phyloP scores from a whole-genome alignment of 495 filamentous ascomycete species.

The Hypoxylon perforatum region DNA sequence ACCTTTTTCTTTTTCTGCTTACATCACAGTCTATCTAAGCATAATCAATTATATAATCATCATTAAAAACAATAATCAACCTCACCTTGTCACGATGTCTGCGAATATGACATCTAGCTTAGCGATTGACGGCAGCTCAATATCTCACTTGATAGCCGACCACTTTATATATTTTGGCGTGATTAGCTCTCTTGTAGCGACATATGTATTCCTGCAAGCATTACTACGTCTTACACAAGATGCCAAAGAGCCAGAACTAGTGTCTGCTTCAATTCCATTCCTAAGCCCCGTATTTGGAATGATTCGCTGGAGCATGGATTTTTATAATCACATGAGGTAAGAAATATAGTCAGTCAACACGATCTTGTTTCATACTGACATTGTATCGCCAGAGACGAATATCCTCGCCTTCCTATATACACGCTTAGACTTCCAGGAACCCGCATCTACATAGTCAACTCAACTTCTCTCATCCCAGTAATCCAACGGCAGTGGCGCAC shows the following conservation, averaged over 20 bases:
- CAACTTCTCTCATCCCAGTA: slow-evolving; percentile 23
- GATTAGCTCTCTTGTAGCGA: no score
- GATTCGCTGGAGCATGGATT: background rate
- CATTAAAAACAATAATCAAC: no score
- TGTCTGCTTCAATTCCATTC: slow-evolving; percentile 22
- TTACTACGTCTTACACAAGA: background rate
- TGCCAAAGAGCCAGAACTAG: background rate
- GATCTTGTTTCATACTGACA: background rate
- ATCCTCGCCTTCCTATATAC: slow-evolving; percentile 36
- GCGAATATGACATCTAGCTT: no score
- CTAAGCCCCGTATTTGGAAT: slow-evolving; percentile 26
- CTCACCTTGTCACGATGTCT: no score
- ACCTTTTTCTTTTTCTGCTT: no score
- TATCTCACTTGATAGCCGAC: no score
- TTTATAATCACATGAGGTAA: background rate
- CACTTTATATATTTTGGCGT: no score
- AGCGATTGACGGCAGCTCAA: no score
- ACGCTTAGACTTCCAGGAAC: slow-evolving; percentile 36
- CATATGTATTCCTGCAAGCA: background rate
- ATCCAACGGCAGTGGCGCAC: slow-evolving; percentile 36
- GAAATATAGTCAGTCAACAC: background rate
- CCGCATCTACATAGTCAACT: slow-evolving; percentile 42
- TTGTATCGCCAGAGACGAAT: background rate
- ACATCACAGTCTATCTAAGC: no score
- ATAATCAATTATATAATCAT: no score